A percentile compares a stretch with the other conserved stretches of the same genome.
Conservation (phyloP, 2,329 filamentous ascomycete species). For the Cytospora schulzeri region DNA sequence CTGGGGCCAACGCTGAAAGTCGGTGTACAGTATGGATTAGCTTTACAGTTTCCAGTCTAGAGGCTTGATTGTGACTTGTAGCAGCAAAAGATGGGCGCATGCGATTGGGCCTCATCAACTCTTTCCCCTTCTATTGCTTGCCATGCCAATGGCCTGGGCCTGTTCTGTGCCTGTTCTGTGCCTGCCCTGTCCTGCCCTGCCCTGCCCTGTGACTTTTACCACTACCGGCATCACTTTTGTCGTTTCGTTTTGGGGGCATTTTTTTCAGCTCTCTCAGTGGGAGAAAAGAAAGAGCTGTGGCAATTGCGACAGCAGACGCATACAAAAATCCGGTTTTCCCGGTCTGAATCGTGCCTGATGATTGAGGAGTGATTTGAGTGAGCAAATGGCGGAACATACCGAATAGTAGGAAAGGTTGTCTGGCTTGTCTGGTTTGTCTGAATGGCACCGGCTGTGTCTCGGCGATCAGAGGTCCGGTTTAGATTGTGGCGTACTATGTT, state of each 20-base stretch:
- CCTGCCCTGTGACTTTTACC: neutral
- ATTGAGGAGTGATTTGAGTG: neutral
- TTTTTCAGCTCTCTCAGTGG: neutral
- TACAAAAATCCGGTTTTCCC: neutral
- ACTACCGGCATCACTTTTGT: neutral
- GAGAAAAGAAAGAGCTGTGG: neutral
- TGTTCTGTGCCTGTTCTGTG: too few relatives aligned
- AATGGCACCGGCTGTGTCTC: neutral
- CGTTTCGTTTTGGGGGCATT: neutral
- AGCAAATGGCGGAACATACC: neutral
- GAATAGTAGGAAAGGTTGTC: neutral
- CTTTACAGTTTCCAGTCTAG: conserved; percentile 21
- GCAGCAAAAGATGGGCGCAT: neutral
- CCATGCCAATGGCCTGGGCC: too few relatives aligned
- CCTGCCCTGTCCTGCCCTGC: neutral
- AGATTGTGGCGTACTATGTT: neutral
- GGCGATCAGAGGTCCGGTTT: neutral
- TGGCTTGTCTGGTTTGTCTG: neutral
- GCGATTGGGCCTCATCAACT: neutral
- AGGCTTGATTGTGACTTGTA: neutral
- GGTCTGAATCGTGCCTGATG: neutral
- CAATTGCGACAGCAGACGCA: neutral
- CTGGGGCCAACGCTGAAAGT: conserved; percentile 20
- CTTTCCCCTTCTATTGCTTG: neutral
- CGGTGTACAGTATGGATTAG: conserved; percentile 19